Evolutionary conservation across 225 moss, liverwort and hornwort species (phyloP), one percentile per base, ranked within the genome.

Genomic region (Lunularia cruciata): DNA sequence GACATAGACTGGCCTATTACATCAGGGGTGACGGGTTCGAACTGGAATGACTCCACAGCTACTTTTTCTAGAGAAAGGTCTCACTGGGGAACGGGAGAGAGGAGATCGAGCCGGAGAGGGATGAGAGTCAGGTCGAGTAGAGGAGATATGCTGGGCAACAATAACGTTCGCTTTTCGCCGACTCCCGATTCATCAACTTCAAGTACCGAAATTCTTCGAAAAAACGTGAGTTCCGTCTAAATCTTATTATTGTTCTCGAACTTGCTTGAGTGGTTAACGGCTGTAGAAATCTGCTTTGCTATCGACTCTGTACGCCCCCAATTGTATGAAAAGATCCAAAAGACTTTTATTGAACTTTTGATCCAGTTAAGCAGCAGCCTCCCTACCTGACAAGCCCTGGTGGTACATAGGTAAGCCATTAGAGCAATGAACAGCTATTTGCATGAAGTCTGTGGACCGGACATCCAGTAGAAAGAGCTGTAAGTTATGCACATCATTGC

Each of bases 61-160:
- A 19, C 37, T 47, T n/a, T 23, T 53, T 16, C 36, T 37, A 60
- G 46, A 27, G 62, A 67, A 37, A 19, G 47, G n/a, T 6, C 33
- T 5, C 33, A 59, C 20, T 59, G 36, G 36, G 57, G 13, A 22
- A 35, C 53, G 14, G 28, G 12, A 65, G 33, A 25, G 22, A 22
- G 56, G 47, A 37, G 42, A 8, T 19, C 15, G 13, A 60, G 40
- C 7, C 63, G 63, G 63, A 57, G 39, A 56, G 36, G 45, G 32
- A 26, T 56, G 40, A 56, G 15, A 10, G 70, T 76, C 15, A 76
- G 63, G 30, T 69, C 70, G 9, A 64, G 51, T 39, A 52, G 76
- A 47, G 76, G 76, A 35, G 76, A 76, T 35, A 76, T 76, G 70
- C 70, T 76, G 42, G 76, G 76, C 5, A 76, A 76, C 54, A 76